These are phyloP conservation scores for Kurtzmaniella fragi DNA, from an alignment of 805 yeast genomes.

Conservation along the genomic window DNA sequence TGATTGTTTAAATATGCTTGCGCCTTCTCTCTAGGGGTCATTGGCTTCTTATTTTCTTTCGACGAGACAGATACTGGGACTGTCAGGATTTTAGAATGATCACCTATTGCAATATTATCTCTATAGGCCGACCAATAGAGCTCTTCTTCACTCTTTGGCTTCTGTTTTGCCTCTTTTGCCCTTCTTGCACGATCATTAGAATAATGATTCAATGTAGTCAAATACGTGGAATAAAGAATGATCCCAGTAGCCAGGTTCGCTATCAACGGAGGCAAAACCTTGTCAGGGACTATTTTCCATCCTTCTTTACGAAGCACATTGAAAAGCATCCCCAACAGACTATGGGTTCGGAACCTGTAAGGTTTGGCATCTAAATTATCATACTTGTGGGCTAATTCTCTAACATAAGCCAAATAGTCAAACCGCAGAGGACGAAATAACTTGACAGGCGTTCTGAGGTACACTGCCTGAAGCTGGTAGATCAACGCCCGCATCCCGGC, in stretches of 20 bases:
- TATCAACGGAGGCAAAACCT: slow-evolving; percentile 78
- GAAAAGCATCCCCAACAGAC: slow-evolving; percentile 68
- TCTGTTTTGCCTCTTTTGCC: no score
- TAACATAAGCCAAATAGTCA: slow-evolving; percentile 71
- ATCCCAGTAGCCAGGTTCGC: slow-evolving; percentile 90
- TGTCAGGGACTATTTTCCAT: slow-evolving; percentile 82
- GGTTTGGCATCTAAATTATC: slow-evolving; percentile 41
- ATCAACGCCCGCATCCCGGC: slow-evolving; percentile 84
- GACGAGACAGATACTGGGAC: no score
- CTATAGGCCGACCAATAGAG: no score
- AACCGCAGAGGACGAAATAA: slow-evolving; percentile 86
- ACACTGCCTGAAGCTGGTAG: slow-evolving; percentile 73
- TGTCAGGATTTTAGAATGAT: no score
- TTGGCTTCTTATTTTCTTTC: slow-evolving; percentile 13
- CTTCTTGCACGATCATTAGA: no score
- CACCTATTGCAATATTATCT: no score
- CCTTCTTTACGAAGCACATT: slow-evolving; percentile 74
- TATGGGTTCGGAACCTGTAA: slow-evolving; percentile 61
- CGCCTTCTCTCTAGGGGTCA: slow-evolving; percentile 18
- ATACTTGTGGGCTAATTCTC: slow-evolving; percentile 46
- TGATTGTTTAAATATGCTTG: slow-evolving; percentile 9
- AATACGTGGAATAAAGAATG: slow-evolving; percentile 77
- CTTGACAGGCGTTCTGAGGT: slow-evolving; percentile 78
- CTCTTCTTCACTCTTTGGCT: no score
- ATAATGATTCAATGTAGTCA: slow-evolving; percentile 42